Evolutionary conservation across 768 basidiomycete genomes (phyloP).

Genomic region (Xerocomellus dryophilus): DNA sequence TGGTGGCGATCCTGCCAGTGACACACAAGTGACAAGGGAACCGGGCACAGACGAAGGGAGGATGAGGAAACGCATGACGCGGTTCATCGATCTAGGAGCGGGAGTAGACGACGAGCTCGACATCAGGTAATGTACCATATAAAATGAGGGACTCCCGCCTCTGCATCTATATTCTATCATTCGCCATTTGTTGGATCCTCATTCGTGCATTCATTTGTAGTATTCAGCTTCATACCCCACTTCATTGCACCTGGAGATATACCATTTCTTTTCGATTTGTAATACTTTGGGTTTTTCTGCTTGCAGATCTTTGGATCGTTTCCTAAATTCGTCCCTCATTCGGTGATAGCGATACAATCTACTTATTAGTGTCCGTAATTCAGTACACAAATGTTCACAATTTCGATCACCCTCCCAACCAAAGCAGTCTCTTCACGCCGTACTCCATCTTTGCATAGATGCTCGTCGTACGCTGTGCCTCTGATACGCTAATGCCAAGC

Average conservation of each 20-base stretch:
- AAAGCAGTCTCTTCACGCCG: constrained; percentile 84
- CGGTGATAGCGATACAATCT: constrained; percentile 14
- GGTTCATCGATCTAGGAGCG: constrained; percentile 68
- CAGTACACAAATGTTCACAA: neutral
- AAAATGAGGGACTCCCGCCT: constrained; percentile 16
- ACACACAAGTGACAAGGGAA: constrained; percentile 8
- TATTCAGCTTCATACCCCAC: constrained; percentile 12
- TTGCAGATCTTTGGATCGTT: constrained; percentile 6
- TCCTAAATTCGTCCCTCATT: constrained; percentile 2
- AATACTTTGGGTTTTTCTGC: neutral
- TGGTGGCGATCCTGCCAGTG: constrained; percentile 8
- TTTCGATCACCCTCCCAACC: constrained; percentile 65
- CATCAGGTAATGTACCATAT: constrained; percentile 31
- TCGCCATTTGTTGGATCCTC: constrained; percentile 15
- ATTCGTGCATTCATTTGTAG: constrained; percentile 22
- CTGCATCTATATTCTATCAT: constrained; percentile 19
- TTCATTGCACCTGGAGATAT: constrained; percentile 26
- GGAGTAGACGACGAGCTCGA: constrained; percentile 28
- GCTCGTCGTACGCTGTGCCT: constrained; percentile 82
- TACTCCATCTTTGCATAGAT: constrained; percentile 93
- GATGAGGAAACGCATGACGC: constrained; percentile 75
- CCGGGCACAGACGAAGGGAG: constrained; percentile 38
- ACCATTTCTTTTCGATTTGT: constrained; percentile 21
- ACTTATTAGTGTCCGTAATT: constrained; percentile 14
- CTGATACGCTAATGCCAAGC: constrained; percentile 53